Conservation (phyloP, 306 rosid genomes). For the Coriaria nepalensis region DNA sequence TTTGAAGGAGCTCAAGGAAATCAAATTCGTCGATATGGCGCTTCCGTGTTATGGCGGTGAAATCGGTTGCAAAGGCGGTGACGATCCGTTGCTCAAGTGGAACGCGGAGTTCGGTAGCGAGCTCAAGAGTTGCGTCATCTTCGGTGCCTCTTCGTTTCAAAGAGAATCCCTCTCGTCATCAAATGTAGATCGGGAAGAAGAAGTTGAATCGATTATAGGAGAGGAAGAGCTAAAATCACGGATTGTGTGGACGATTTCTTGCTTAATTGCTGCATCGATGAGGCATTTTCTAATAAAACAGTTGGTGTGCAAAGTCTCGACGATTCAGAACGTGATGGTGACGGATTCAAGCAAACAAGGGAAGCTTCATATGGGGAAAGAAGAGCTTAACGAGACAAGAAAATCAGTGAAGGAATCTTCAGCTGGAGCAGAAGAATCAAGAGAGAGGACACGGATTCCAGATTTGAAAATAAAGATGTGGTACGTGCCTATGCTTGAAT, state of each 20-base stretch:
- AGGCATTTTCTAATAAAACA: constrained; percentile 28
- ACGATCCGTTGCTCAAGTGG: constrained; percentile 26
- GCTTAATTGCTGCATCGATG: constrained; percentile 29
- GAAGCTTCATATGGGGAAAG: constrained; percentile 14
- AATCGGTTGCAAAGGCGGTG: constrained; percentile 1
- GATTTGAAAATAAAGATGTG: constrained; percentile 25
- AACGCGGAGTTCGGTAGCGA: constrained; percentile 23
- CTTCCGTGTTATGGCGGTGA: constrained; percentile 15
- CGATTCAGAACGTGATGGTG: constrained; percentile 13
- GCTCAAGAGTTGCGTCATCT: constrained; percentile 20
- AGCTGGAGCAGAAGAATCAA: neutral
- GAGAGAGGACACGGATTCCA: constrained; percentile 20
- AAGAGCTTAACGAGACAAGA: constrained; percentile 23
- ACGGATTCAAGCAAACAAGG: constrained; percentile 24
- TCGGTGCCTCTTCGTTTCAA: constrained; percentile 22
- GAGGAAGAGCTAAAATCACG: constrained; percentile 20
- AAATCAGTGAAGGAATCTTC: constrained; percentile 5
- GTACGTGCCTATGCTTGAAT: constrained; percentile 25
- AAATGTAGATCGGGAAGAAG: constrained; percentile 1
- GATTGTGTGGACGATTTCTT: constrained; percentile 21
- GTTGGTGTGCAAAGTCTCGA: constrained; percentile 13
- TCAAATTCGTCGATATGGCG: constrained; percentile 12
- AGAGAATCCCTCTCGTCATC: constrained; percentile 6
- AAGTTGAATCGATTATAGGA: constrained; percentile 4
- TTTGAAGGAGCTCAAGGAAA: constrained; percentile 14